phyloP scores from a whole-genome alignment of 2,329 filamentous ascomycete genomes.

The Talaromyces islandicus region DNA sequence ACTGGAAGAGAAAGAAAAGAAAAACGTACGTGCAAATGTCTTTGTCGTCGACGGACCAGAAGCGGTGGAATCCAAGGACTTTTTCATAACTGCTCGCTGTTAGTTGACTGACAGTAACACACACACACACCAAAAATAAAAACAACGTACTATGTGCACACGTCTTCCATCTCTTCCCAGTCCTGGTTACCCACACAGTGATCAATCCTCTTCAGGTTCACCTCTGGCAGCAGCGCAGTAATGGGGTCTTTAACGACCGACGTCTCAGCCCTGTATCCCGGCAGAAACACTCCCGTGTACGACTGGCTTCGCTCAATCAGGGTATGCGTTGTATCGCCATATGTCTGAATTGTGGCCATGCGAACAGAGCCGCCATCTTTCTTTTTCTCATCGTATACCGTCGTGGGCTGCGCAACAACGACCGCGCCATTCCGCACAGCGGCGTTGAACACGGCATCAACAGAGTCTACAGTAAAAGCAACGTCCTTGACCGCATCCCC shows the following conservation, averaged over 20 bases:
- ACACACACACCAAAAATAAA: not conserved
- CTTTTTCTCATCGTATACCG: constrained; percentile 48
- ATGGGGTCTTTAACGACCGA: constrained; percentile 40
- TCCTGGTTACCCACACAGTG: constrained; percentile 97
- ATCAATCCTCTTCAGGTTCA: constrained; percentile 72
- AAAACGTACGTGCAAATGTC: constrained; percentile 65
- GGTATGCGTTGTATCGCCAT: constrained; percentile 93
- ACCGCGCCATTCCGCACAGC: constrained; percentile 54
- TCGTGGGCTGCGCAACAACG: constrained; percentile 44
- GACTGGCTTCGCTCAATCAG: constrained; percentile 61
- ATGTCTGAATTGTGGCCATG: constrained; percentile 78
- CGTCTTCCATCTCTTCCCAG: constrained; percentile 77
- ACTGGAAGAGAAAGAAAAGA: not conserved
- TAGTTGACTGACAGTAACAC: not conserved
- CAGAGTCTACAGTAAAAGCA: constrained; percentile 88
- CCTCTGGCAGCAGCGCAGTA: constrained; percentile 49
- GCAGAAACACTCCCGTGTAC: constrained; percentile 75
- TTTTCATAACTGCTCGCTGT: constrained; percentile 63
- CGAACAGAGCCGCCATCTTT: constrained; percentile 55
- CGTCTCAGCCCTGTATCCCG: constrained; percentile 63
- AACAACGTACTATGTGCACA: constrained; percentile 52
- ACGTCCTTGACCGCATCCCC: constrained; percentile 95
- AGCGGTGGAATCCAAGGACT: constrained; percentile 86
- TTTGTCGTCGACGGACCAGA: constrained; percentile 94
- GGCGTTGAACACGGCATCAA: constrained; percentile 68